Evolutionary conservation across 2,329 filamentous ascomycete species (phyloP).

Genomic region (Aspergillus neoniger): DNA sequence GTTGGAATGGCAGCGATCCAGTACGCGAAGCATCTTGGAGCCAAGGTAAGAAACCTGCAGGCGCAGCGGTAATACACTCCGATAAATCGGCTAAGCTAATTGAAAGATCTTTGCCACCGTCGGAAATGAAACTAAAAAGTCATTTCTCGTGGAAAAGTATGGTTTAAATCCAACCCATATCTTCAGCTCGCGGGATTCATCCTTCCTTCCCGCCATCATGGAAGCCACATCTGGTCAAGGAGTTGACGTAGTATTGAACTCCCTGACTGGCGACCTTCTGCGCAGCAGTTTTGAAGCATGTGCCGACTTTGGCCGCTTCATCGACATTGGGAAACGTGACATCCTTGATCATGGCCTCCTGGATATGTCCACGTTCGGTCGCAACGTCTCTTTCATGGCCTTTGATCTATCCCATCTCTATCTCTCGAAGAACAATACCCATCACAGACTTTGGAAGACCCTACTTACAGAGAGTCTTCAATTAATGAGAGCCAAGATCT

Average conservation of each 20-base stretch:
- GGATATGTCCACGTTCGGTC: slow-evolving; percentile 1
- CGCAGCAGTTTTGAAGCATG: slow-evolving; percentile 8
- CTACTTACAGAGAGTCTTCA: neutral
- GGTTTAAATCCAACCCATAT: slow-evolving; percentile 8
- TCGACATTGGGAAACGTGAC: slow-evolving; percentile 18
- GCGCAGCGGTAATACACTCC: too few species aligned
- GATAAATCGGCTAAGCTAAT: too few species aligned
- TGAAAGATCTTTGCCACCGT: slow-evolving; percentile 27
- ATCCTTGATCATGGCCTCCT: neutral
- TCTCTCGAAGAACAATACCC: neutral
- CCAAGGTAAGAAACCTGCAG: slow-evolving; percentile 7
- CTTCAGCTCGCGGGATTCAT: slow-evolving; percentile 4
- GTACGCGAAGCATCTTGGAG: slow-evolving; percentile 24
- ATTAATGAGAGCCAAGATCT: neutral
- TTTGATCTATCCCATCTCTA: slow-evolving; percentile 14
- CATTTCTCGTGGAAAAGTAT: slow-evolving; percentile 23
- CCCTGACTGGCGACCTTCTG: slow-evolving; percentile 14
- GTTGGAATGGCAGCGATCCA: slow-evolving; percentile 30
- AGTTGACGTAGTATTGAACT: slow-evolving; percentile 19
- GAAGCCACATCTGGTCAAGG: slow-evolving; percentile 8
- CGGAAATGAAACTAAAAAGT: slow-evolving; percentile 24
- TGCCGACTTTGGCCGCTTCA: slow-evolving; percentile 15
- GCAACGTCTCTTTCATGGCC: slow-evolving; percentile 1
- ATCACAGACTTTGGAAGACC: slow-evolving; percentile 23
- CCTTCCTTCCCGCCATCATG: neutral